A percentile compares a stretch with the other conserved stretches of the same genome.
These are phyloP conservation scores for Cubamyces lactineus DNA, from an alignment of 768 basidiomycete genomes.

Conservation along the genomic window DNA sequence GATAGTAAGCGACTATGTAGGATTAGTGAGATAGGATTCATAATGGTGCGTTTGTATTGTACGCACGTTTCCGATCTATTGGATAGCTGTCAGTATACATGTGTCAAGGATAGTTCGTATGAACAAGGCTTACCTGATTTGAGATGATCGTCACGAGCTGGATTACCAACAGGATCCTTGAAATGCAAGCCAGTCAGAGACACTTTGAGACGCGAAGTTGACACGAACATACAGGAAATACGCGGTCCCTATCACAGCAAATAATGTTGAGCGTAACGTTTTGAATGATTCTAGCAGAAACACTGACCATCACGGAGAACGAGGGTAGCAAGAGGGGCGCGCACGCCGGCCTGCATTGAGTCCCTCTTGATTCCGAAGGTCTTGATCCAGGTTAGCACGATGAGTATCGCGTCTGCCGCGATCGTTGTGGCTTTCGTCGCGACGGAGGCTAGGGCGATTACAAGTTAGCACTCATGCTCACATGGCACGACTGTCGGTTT, in stretches of 20 bases:
- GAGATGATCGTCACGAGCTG: too few relatives aligned
- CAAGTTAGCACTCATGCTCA: not conserved
- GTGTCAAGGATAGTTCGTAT: too few relatives aligned
- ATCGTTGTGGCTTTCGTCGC: slow-evolving; percentile 7
- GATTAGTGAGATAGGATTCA: not conserved
- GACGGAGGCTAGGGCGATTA: not conserved
- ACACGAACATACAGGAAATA: slow-evolving; percentile 17
- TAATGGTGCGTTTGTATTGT: too few relatives aligned
- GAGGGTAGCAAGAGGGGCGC: slow-evolving; percentile 16
- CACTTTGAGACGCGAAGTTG: not conserved
- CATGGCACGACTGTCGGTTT: too few relatives aligned
- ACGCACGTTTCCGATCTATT: not conserved
- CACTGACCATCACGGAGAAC: slow-evolving; percentile 19
- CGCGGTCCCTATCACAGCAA: slow-evolving; percentile 9
- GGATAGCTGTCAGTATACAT: not conserved
- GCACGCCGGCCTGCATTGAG: not conserved
- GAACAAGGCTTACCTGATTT: too few relatives aligned
- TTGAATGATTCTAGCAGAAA: not conserved
- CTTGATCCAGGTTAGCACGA: slow-evolving; percentile 23
- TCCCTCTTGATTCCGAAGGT: slow-evolving; percentile 17
- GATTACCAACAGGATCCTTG: too few relatives aligned
- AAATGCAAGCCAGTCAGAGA: too few relatives aligned
- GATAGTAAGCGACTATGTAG: slow-evolving; percentile 3
- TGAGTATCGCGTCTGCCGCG: slow-evolving; percentile 14
- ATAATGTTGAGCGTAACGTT: not conserved